Evolutionary conservation across 2,329 filamentous ascomycete species (phyloP).

Genomic region (Ophiocordyceps robertsii): DNA sequence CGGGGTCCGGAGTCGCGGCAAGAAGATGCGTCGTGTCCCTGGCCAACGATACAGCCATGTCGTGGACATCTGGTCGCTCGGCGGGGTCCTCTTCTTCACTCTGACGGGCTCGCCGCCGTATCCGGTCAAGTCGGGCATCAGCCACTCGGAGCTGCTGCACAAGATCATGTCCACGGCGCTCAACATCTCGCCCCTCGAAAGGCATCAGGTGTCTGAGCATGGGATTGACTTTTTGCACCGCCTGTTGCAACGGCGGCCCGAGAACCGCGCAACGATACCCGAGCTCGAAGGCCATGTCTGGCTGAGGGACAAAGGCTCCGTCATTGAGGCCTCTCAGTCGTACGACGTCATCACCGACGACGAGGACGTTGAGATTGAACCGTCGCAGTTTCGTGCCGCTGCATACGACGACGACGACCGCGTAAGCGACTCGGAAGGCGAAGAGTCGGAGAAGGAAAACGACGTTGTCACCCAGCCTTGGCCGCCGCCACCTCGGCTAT

Average conservation of each 20-base stretch:
- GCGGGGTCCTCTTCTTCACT: conserved; percentile 78
- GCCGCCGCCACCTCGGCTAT: conserved; percentile 28
- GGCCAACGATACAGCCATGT: conserved; percentile 73
- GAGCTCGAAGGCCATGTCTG: conserved; percentile 62
- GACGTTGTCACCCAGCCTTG: conserved; percentile 46
- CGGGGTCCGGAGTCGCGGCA: conserved; percentile 48
- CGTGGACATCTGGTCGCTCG: conserved; percentile 93
- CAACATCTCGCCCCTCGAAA: conserved; percentile 50
- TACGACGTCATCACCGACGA: conserved; percentile 51
- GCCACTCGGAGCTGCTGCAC: conserved; percentile 66
- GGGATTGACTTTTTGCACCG: conserved; percentile 61
- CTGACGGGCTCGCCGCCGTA: conserved; percentile 74
- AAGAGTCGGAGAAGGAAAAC: conserved; percentile 72
- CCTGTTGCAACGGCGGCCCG: conserved; percentile 76
- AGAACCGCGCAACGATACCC: conserved; percentile 58
- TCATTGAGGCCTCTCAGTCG: conserved; percentile 27
- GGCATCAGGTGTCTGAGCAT: conserved; percentile 43
- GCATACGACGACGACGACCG: conserved; percentile 22
- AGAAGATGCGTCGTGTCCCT: conserved; percentile 43
- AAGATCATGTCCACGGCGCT: conserved; percentile 73
- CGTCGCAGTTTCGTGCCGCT: conserved; percentile 40
- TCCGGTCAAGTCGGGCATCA: conserved; percentile 60
- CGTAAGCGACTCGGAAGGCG: conserved; percentile 32
- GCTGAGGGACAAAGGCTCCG: conserved; percentile 33
- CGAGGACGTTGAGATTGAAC: conserved; percentile 38